phyloP scores from a whole-genome alignment of 2,329 filamentous ascomycete species.

The Ampelomyces quisqualis region DNA sequence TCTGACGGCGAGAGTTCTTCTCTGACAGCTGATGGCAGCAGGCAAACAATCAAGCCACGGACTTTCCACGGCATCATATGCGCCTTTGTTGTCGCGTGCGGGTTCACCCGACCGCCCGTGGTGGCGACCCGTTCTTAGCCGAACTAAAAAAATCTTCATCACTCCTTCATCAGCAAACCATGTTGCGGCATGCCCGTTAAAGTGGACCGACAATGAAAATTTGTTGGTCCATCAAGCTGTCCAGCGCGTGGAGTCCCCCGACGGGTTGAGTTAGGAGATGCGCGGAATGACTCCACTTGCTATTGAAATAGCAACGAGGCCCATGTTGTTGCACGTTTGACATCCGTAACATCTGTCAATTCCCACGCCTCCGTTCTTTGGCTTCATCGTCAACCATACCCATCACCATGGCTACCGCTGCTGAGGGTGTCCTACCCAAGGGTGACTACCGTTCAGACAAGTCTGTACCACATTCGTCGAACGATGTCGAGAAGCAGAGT shows the following conservation, averaged over 20 bases:
- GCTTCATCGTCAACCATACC: slow-evolving; percentile 9
- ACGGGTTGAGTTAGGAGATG: slow-evolving; percentile 24
- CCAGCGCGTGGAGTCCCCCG: slow-evolving; percentile 31
- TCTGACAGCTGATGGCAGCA: too few species aligned
- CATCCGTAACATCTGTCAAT: slow-evolving; percentile 12
- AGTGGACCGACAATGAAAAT: slow-evolving; percentile 39
- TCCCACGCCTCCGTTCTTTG: slow-evolving; percentile 14
- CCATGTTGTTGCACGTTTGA: slow-evolving; percentile 16
- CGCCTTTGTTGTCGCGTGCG: slow-evolving; percentile 12
- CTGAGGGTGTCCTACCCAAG: slow-evolving; percentile 30
- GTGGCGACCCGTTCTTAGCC: slow-evolving; percentile 2
- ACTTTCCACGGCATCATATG: too few species aligned
- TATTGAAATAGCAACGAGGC: slow-evolving; percentile 27
- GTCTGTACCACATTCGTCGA: slow-evolving; percentile 30
- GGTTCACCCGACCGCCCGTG: slow-evolving; percentile 12
- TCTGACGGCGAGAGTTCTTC: too few species aligned
- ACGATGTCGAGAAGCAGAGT: slow-evolving; percentile 42
- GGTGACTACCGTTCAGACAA: slow-evolving; percentile 35
- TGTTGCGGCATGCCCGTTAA: slow-evolving; percentile 20
- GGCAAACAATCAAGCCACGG: too few species aligned
- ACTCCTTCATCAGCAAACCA: slow-evolving; percentile 15
- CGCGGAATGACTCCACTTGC: slow-evolving; percentile 22
- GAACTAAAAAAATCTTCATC: slow-evolving; percentile 5
- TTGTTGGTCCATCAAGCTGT: slow-evolving; percentile 25
- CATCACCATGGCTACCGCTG: slow-evolving; percentile 23